phyloP scores from a whole-genome alignment of 495 filamentous ascomycete genomes.

The Cairneyella variabilis region DNA sequence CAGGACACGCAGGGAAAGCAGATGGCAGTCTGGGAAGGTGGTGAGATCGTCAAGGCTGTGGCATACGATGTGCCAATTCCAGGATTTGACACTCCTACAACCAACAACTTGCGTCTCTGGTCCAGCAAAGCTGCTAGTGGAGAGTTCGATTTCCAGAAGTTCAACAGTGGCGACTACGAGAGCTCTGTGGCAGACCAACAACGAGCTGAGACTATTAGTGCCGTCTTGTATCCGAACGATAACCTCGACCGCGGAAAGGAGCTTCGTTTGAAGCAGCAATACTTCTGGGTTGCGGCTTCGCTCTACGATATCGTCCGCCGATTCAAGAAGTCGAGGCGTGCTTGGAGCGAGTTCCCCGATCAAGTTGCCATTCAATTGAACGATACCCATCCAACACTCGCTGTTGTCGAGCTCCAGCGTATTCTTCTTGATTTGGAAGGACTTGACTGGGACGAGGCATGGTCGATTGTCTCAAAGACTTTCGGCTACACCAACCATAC shows the following conservation, averaged over 20 bases:
- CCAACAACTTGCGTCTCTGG: constrained; percentile 96
- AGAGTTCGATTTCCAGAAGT: constrained; percentile 99
- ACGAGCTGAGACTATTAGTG: constrained; percentile 93
- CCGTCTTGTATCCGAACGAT: constrained; percentile 96
- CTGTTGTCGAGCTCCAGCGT: constrained; percentile 90
- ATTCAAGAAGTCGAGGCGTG: constrained; percentile 93
- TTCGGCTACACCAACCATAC: constrained; percentile 99
- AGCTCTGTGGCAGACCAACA: constrained; percentile 95
- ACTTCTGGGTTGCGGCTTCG: constrained; percentile 99
- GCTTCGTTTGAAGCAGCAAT: constrained; percentile 96
- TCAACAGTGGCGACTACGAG: constrained; percentile 98
- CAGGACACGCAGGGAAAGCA: constrained; percentile 74
- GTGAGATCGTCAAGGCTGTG: constrained; percentile 87
- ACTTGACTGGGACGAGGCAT: constrained; percentile 90
- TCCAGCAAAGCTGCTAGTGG: constrained; percentile 94
- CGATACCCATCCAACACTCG: constrained; percentile 94
- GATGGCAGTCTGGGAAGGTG: constrained; percentile 75
- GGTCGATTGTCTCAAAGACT: constrained; percentile 65
- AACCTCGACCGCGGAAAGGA: constrained; percentile 96
- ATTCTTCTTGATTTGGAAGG: constrained; percentile 88
- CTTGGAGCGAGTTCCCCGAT: constrained; percentile 90
- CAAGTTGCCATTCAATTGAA: constrained; percentile 97
- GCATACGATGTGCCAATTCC: constrained; percentile 96
- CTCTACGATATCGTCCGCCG: constrained; percentile 92
- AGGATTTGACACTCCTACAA: constrained; percentile 82